phyloP scores from a whole-genome alignment of 116 monocot species.

The Phalaenopsis hybrid region DNA sequence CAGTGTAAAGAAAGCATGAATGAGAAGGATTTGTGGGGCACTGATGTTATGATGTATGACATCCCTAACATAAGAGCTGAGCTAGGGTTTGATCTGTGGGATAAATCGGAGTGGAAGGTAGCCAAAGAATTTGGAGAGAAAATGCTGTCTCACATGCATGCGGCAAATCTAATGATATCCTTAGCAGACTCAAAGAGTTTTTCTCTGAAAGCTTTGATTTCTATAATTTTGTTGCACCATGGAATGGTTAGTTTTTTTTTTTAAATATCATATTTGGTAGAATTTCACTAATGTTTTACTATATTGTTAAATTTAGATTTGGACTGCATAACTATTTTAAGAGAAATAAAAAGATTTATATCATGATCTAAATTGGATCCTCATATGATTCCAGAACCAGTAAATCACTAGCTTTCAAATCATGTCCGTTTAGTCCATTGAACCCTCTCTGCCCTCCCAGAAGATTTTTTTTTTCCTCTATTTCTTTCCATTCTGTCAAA shows the following conservation, averaged over 20 bases:
- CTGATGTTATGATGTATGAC: conserved; percentile 41
- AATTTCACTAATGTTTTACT: not conserved
- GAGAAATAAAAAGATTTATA: not conserved
- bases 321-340: not conserved
- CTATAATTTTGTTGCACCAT: conserved; percentile 33
- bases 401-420: not conserved
- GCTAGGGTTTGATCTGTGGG: conserved; percentile 65
- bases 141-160: conserved; percentile 55
- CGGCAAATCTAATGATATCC: conserved; percentile 48
- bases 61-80: conserved; percentile 33
- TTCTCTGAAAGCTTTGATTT: conserved; percentile 45
- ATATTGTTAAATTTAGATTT: not conserved
- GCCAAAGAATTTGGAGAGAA: conserved; percentile 54
- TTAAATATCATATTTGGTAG: not conserved
- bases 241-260: conserved; percentile 37
- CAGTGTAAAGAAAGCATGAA: conserved; percentile 17
- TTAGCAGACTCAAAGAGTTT: conserved; percentile 43
- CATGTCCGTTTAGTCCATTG: not conserved
- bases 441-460: not conserved
- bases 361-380: not conserved
- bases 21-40: conserved; percentile 14
- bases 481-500: not conserved
- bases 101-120: conserved; percentile 46
- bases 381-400: not conserved
- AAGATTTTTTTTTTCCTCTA: not conserved